Evolutionary conservation across 2,329 filamentous ascomycete species (phyloP).

Genomic region (Leptodontidium sp.): DNA sequence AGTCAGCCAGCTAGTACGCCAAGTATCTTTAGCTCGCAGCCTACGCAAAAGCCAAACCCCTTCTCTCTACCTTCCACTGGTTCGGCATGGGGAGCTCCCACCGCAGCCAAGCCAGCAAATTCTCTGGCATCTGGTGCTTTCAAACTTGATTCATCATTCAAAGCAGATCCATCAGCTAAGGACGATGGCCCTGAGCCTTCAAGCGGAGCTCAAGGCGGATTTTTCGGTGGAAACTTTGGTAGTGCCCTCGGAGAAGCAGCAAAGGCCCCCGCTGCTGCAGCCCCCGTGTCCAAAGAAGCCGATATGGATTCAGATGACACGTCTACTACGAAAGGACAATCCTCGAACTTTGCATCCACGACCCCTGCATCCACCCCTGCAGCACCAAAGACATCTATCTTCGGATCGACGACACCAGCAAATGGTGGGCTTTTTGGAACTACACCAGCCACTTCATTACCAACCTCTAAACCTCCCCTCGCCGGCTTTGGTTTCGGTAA

Average conservation of each 20-base stretch:
- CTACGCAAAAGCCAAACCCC: constrained; percentile 21
- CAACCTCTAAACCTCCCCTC: constrained; percentile 29
- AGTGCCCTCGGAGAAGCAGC: constrained; percentile 62
- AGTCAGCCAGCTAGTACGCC: constrained; percentile 26
- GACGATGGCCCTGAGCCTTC: constrained; percentile 63
- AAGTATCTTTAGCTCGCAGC: constrained; percentile 24
- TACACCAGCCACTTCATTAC: constrained; percentile 24
- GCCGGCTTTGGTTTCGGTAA: constrained; percentile 40
- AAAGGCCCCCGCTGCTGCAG: constrained; percentile 40
- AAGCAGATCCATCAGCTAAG: constrained; percentile 59
- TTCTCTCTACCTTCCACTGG: constrained; percentile 11
- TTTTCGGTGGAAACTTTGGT: constrained; percentile 70
- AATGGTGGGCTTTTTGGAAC: constrained; percentile 35
- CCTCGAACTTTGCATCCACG: constrained; percentile 32
- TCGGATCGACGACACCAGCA: constrained; percentile 30
- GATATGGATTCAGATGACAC: constrained; percentile 55
- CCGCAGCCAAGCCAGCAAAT: constrained; percentile 48
- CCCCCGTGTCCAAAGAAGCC: constrained; percentile 55
- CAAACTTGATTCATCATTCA: constrained; percentile 48
- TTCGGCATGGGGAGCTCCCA: constrained; percentile 36
- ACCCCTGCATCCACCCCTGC: constrained; percentile 41
- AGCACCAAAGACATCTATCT: constrained; percentile 36
- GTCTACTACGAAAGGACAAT: constrained; percentile 27
- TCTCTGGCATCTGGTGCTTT: constrained; percentile 39
- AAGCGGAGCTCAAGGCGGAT: constrained; percentile 53